A percentile compares a stretch with the other conserved stretches of the same genome.
Conservation (phyloP, 176 grass and related monocot species). For the Themeda triandra region DNA sequence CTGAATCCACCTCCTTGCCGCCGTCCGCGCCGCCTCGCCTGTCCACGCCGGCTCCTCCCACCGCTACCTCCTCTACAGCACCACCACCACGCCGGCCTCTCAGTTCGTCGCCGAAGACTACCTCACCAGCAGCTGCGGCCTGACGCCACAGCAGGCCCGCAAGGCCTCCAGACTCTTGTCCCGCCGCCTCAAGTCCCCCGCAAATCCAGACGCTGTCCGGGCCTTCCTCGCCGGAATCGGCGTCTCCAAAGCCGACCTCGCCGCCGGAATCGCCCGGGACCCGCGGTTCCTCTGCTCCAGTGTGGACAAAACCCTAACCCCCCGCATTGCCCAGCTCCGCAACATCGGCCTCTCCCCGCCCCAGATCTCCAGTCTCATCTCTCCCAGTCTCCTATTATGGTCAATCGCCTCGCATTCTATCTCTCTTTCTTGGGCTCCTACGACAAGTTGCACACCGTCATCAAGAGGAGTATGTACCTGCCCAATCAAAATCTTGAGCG, state of each 20-base stretch:
- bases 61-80: not conserved
- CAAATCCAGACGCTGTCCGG: too few species aligned
- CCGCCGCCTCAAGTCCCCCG: not conserved
- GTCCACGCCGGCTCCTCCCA: not conserved
- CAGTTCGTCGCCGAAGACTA: conserved; percentile 12
- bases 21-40: not conserved
- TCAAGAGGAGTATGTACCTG: fast-evolving
- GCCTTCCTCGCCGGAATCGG: too few species aligned
- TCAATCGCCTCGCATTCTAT: not conserved
- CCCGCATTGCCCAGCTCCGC: not conserved
- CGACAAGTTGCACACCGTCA: not conserved
- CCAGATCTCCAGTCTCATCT: not conserved
- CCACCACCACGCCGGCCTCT: not conserved
- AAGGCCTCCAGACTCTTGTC: not conserved
- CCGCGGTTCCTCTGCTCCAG: not conserved
- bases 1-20: not conserved
- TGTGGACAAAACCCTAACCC: conserved; percentile 16
- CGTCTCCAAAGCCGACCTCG: not conserved
- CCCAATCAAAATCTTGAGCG: not conserved
- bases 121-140: conserved; percentile 26
- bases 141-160: not conserved
- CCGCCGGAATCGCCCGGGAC: not conserved
- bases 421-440: not conserved
- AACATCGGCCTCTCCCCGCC: not conserved
- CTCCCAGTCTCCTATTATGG: not conserved